Evolutionary conservation across 495 filamentous ascomycete genomes (phyloP).

Genomic region (Aspergillus egyptiacus): DNA sequence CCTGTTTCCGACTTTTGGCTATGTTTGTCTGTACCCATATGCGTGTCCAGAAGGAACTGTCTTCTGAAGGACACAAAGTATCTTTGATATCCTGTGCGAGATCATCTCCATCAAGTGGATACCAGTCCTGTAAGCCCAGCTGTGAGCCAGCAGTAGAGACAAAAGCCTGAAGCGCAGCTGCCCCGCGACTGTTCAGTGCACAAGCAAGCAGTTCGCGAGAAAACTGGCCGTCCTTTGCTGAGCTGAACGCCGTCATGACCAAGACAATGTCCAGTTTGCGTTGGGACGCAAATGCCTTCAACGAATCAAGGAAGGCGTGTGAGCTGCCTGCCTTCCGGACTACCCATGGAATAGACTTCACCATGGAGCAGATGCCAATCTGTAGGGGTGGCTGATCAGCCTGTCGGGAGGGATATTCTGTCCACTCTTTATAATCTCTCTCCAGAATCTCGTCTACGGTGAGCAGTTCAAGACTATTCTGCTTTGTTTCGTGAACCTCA

Average conservation of each 20-base stretch:
- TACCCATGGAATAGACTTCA: conserved; percentile 61
- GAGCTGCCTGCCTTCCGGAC: conserved; percentile 45
- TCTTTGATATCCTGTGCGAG: conserved; percentile 32
- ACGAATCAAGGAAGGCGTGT: conserved; percentile 40
- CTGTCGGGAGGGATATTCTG: conserved; percentile 35
- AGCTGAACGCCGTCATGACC: conserved; percentile 68
- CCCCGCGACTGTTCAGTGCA: conserved; percentile 40
- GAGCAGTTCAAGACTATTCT: conserved; percentile 59
- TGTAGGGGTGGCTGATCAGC: conserved; percentile 27
- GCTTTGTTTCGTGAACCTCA: conserved; percentile 60
- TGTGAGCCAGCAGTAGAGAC: conserved; percentile 36
- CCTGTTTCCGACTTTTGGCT: conserved; percentile 76
- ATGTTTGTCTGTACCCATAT: conserved; percentile 66
- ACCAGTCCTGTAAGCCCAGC: conserved; percentile 55
- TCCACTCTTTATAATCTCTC: conserved; percentile 94
- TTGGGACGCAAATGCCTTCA: conserved; percentile 51
- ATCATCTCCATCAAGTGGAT: conserved; percentile 31
- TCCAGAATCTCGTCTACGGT: conserved; percentile 67
- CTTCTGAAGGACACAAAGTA: conserved; percentile 13
- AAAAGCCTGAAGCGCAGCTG: conserved; percentile 50
- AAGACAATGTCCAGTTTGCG: conserved; percentile 58
- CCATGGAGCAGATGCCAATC: conserved; percentile 70
- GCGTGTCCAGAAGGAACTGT: conserved; percentile 22
- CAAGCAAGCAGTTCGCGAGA: conserved; percentile 69
- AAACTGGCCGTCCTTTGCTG: conserved; percentile 44